phyloP scores from a whole-genome alignment of 1,284 basidiomycete genomes.

The Gomphus sp. region DNA sequence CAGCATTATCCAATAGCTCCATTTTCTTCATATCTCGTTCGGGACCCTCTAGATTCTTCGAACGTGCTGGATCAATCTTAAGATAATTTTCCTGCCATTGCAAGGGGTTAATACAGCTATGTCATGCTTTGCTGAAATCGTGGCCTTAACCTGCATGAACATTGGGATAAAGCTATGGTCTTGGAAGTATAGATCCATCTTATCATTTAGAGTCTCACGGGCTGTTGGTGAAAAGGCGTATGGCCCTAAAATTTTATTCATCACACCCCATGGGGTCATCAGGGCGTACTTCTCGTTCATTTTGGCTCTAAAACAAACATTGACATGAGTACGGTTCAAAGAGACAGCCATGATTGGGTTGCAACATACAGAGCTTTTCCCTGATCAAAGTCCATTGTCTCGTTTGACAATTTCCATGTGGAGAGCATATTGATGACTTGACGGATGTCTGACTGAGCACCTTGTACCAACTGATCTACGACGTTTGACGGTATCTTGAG shows the following conservation, averaged over 20 bases:
- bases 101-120: background rate
- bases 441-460: constrained; percentile 91
- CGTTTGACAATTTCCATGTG: constrained; percentile 81
- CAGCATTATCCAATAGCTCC: constrained; percentile 79
- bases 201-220: constrained; percentile 78
- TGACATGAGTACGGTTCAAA: background rate
- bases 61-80: constrained; percentile 65
- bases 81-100: constrained; percentile 77
- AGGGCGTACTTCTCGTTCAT: constrained; percentile 90
- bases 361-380: constrained; percentile 75
- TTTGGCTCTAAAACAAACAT: constrained; percentile 50
- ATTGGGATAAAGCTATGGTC: constrained; percentile 91
- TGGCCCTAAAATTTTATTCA: constrained; percentile 79
- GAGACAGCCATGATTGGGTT: background rate
- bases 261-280: constrained; percentile 85
- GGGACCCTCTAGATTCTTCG: constrained; percentile 51
- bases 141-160: constrained; percentile 72
- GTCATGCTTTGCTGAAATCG: background rate
- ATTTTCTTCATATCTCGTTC: constrained; percentile 65
- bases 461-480: constrained; percentile 83
- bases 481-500: constrained; percentile 88
- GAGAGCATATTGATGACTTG: constrained; percentile 98
- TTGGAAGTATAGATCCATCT: constrained; percentile 96
- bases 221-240: constrained; percentile 82
- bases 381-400: constrained; percentile 83